Evolutionary conservation across 139 green algal genomes (phyloP).

Genomic region (Klebsormidium nitens): DNA sequence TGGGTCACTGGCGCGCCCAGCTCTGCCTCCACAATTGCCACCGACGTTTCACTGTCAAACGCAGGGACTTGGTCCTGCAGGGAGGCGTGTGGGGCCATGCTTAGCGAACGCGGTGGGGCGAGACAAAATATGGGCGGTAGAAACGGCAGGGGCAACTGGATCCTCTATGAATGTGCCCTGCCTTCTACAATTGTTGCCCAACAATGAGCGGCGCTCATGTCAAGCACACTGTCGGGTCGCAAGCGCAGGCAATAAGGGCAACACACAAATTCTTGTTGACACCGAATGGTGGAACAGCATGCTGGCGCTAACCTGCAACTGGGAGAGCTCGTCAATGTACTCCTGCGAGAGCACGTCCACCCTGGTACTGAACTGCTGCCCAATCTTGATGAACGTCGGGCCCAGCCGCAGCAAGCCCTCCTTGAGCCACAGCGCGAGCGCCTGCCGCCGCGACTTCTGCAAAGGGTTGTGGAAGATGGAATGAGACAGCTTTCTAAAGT

Average conservation of each 20-base stretch:
- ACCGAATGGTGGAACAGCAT: constrained; percentile 17
- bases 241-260: too few relatives aligned
- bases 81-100: too few relatives aligned
- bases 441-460: constrained; percentile 23
- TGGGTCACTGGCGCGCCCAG: constrained; percentile 64
- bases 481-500: too few relatives aligned
- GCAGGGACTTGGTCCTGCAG: constrained; percentile 91
- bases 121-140: too few relatives aligned
- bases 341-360: constrained; percentile 84
- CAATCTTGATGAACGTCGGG: constrained; percentile 94
- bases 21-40: constrained; percentile 74
- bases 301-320: constrained; percentile 68
- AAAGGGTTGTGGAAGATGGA: constrained; percentile 5
- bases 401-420: constrained; percentile 88
- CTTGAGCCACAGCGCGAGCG: constrained; percentile 89
- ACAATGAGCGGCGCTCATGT: too few relatives aligned
- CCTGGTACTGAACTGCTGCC: constrained; percentile 94
- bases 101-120: too few relatives aligned
- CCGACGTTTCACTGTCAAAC: constrained; percentile 70
- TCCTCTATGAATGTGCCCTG: not conserved
- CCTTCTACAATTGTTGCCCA: not conserved
- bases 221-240: too few relatives aligned
- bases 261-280: too few relatives aligned
- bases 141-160: too few relatives aligned
- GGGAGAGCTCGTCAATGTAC: constrained; percentile 93